Conservation (phyloP, 2,329 filamentous ascomycete genomes). For the Sodiomyces alkalinus region DNA sequence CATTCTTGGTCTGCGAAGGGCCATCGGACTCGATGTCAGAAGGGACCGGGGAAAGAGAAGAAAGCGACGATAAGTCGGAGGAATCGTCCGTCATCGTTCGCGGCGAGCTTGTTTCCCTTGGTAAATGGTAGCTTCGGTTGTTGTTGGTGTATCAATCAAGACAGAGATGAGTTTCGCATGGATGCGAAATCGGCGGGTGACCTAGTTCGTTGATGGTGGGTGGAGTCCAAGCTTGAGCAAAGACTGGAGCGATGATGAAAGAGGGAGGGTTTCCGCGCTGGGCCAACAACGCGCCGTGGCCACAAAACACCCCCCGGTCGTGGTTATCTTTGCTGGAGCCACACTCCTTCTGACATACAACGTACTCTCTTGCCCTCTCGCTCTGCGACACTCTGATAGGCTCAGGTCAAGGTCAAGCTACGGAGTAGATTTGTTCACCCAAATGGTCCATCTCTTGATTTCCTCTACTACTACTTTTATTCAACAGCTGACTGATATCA, state of each 20-base stretch:
- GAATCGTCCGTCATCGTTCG: slow-evolving; percentile 44
- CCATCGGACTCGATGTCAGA: slow-evolving; percentile 35
- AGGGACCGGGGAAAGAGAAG: slow-evolving; percentile 28
- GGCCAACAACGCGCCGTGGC: too few species aligned
- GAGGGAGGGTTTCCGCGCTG: slow-evolving; percentile 2
- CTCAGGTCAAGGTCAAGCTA: too few species aligned
- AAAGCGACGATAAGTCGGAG: slow-evolving; percentile 46
- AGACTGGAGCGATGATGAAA: slow-evolving; percentile 2
- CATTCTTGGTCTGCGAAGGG: slow-evolving; percentile 25
- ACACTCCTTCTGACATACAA: too few species aligned
- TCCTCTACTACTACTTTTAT: too few species aligned
- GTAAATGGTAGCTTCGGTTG: slow-evolving; percentile 1
- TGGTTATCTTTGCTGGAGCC: too few species aligned
- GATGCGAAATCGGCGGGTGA: background rate
- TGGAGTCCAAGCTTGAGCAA: background rate
- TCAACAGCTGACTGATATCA: too few species aligned
- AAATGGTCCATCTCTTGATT: too few species aligned
- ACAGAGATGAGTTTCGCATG: slow-evolving; percentile 10
- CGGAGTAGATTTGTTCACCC: too few species aligned
- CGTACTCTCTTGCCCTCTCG: too few species aligned
- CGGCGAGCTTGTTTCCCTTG: background rate
- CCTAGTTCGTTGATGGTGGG: background rate
- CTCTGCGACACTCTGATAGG: too few species aligned
- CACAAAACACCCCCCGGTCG: too few species aligned
- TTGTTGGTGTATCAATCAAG: slow-evolving; percentile 10